A percentile compares a stretch with the other conserved stretches of the same genome.
Evolutionary conservation across 768 basidiomycete genomes (phyloP).

Genomic region (Pisolithus orientalis): DNA sequence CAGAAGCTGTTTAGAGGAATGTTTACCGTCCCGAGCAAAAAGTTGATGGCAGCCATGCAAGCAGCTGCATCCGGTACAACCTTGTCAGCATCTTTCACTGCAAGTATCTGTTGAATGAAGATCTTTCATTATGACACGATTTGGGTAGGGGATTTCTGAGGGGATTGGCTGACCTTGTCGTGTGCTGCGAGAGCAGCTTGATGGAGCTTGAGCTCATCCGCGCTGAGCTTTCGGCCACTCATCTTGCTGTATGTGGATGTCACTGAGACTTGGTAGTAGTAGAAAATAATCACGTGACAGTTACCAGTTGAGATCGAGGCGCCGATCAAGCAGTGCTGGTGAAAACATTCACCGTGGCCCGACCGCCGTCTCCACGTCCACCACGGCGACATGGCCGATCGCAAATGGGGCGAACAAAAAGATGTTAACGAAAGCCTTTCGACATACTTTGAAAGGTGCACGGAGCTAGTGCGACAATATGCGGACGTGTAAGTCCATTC

Average conservation of each 20-base stretch:
- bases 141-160: too few species aligned
- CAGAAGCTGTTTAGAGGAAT: neutral
- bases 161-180: slow-evolving; percentile 38
- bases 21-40: slow-evolving; percentile 52
- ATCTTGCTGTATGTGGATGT: slow-evolving; percentile 21
- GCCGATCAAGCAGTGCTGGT: too few species aligned
- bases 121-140: neutral
- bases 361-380: neutral
- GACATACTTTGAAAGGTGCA: slow-evolving; percentile 24
- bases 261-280: neutral
- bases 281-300: neutral
- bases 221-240: slow-evolving; percentile 57
- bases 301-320: neutral
- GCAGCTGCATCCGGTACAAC: slow-evolving; percentile 55
- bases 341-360: too few species aligned
- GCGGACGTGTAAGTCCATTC: slow-evolving; percentile 20
- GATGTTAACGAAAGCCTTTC: slow-evolving; percentile 15
- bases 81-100: slow-evolving; percentile 57
- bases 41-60: slow-evolving; percentile 74
- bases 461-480: slow-evolving; percentile 21
- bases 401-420: neutral
- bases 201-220: slow-evolving; percentile 54
- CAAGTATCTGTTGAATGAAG: slow-evolving; percentile 30
- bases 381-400: slow-evolving; percentile 9
- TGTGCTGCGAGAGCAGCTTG: slow-evolving; percentile 46